Evolutionary conservation across 2,329 filamentous ascomycete species (phyloP).

Genomic region (Coniella vitis): DNA sequence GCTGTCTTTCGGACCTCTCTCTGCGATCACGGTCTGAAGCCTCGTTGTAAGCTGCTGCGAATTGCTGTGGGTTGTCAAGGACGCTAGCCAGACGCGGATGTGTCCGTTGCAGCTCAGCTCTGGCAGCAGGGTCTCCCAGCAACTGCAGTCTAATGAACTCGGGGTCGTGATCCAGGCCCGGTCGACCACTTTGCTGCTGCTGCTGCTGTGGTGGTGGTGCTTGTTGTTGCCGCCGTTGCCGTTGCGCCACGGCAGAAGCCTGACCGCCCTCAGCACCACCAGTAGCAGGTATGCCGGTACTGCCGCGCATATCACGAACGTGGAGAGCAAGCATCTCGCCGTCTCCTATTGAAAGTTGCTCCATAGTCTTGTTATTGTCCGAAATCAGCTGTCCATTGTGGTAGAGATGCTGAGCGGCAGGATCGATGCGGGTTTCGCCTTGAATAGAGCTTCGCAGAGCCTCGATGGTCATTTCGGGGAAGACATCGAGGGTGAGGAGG

Average conservation of each 20-base stretch:
- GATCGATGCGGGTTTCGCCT: slow-evolving; percentile 70
- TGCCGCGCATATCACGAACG: slow-evolving; percentile 54
- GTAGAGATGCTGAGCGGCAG: slow-evolving; percentile 73
- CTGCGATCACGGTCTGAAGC: slow-evolving; percentile 65
- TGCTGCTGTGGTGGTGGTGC: slow-evolving; percentile 6
- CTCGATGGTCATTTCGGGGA: slow-evolving; percentile 73
- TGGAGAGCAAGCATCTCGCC: slow-evolving; percentile 91
- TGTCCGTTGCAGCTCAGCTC: slow-evolving; percentile 62
- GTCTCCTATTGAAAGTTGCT: slow-evolving; percentile 73
- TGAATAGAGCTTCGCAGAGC: slow-evolving; percentile 84
- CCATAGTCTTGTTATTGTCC: slow-evolving; percentile 73
- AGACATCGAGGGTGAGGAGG: slow-evolving; percentile 75
- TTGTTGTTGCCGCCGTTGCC: background rate
- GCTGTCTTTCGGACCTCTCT: slow-evolving; percentile 68
- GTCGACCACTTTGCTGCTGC: slow-evolving; percentile 24
- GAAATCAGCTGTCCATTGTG: slow-evolving; percentile 78
- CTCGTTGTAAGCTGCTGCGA: slow-evolving; percentile 63
- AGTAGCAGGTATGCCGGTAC: slow-evolving; percentile 31
- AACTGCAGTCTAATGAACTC: slow-evolving; percentile 80
- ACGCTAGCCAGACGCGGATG: slow-evolving; percentile 72
- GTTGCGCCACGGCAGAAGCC: slow-evolving; percentile 25
- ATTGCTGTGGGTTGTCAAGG: slow-evolving; percentile 68
- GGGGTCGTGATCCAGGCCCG: slow-evolving; percentile 49
- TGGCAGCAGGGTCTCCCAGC: slow-evolving; percentile 65
- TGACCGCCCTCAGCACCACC: slow-evolving; percentile 17